Conservation (phyloP, 768 basidiomycete species). For the Lactarius hengduanensis region DNA sequence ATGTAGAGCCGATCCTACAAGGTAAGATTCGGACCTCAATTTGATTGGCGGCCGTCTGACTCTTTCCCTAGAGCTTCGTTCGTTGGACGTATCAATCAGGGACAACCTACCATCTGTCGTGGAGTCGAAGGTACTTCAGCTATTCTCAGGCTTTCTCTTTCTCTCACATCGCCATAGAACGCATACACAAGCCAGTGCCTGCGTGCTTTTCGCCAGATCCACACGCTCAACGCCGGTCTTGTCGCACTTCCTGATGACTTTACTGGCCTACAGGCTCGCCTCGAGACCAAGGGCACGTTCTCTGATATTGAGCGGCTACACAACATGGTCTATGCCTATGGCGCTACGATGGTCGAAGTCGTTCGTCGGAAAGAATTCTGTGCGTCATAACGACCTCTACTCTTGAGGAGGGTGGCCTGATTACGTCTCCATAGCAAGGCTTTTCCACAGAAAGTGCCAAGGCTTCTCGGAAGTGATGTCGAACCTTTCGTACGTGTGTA, state of each 20-base stretch:
- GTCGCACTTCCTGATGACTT: conserved; percentile 67
- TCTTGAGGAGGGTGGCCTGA: not conserved
- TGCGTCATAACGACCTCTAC: conserved; percentile 37
- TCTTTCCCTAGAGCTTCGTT: conserved; percentile 14
- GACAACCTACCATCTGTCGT: conserved; percentile 15
- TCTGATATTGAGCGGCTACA: conserved; percentile 88
- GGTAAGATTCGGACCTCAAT: conserved; percentile 37
- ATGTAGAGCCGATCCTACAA: conserved; percentile 52
- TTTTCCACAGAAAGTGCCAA: conserved; percentile 77
- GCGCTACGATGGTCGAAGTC: conserved; percentile 85
- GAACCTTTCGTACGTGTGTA: conserved; percentile 65
- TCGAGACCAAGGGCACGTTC: conserved; percentile 75
- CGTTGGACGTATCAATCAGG: conserved; percentile 14
- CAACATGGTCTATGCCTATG: conserved; percentile 88
- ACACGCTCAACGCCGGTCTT: conserved; percentile 75
- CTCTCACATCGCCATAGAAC: conserved; percentile 47
- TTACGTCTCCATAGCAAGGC: conserved; percentile 49
- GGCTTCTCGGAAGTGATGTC: conserved; percentile 83
- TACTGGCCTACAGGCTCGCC: conserved; percentile 60
- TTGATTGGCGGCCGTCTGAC: not conserved
- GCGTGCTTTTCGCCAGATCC: conserved; percentile 66
- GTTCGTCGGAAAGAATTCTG: conserved; percentile 88
- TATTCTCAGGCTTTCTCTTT: not conserved
- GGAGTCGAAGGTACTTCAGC: conserved; percentile 16
- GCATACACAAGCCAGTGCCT: conserved; percentile 66